A percentile compares a stretch with the other conserved stretches of the same genome.
Evolutionary conservation across 768 basidiomycete species (phyloP).

Genomic region (Russula emetica): DNA sequence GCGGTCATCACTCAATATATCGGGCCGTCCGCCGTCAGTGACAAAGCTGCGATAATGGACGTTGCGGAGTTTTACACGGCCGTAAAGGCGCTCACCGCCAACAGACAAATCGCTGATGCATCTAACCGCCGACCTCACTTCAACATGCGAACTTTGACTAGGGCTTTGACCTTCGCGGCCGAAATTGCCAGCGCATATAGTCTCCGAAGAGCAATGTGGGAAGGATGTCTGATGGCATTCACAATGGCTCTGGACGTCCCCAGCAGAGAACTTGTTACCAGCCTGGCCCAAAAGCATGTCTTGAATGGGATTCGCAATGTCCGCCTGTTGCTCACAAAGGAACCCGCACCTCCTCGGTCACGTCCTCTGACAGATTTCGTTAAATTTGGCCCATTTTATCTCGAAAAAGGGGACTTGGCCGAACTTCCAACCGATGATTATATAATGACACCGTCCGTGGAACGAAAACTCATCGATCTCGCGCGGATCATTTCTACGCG

Average conservation of each 20-base stretch:
- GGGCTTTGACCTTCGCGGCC: slow-evolving; percentile 85
- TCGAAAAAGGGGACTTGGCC: slow-evolving; percentile 70
- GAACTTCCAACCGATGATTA: slow-evolving; percentile 72
- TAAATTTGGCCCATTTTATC: slow-evolving; percentile 88
- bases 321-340: slow-evolving; percentile 65
- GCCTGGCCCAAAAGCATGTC: slow-evolving; percentile 72
- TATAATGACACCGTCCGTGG: slow-evolving; percentile 93
- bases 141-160: slow-evolving; percentile 92
- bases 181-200: slow-evolving; percentile 75
- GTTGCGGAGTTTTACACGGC: slow-evolving; percentile 85
- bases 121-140: slow-evolving; percentile 91
- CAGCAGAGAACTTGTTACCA: slow-evolving; percentile 62
- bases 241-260: slow-evolving; percentile 85
- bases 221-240: slow-evolving; percentile 96
- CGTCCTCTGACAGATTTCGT: slow-evolving; percentile 54
- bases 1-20: slow-evolving; percentile 88
- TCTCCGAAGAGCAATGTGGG: slow-evolving; percentile 85
- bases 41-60: slow-evolving; percentile 84
- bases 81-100: slow-evolving; percentile 70
- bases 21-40: slow-evolving; percentile 73
- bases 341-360: slow-evolving; percentile 52
- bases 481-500: slow-evolving; percentile 85
- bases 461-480: slow-evolving; percentile 90
- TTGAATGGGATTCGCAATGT: slow-evolving; percentile 77
- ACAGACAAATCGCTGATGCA: slow-evolving; percentile 83